Conservation (phyloP, 1,139 yeast genomes). For the Lodderomyces oxycetoniae region DNA sequence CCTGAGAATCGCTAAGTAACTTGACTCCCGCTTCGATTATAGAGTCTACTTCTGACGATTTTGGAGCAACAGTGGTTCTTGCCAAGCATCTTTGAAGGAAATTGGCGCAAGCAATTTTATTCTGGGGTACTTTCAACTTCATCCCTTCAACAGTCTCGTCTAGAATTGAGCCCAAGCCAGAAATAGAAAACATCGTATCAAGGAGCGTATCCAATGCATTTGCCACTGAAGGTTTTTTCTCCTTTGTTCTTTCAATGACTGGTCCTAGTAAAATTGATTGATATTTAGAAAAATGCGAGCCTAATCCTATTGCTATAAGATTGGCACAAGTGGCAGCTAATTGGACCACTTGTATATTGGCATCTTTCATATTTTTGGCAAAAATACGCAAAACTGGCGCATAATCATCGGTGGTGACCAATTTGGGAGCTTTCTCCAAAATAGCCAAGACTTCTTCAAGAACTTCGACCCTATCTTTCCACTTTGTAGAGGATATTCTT, state of each 20-base stretch:
- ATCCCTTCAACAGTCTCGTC: constrained; percentile 58
- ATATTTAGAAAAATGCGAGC: constrained; percentile 49
- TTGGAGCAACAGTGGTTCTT: constrained; percentile 47
- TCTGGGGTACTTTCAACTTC: constrained; percentile 80
- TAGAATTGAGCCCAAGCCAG: constrained; percentile 52
- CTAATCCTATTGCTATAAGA: constrained; percentile 62
- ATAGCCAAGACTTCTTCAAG: constrained; percentile 61
- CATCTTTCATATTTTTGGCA: constrained; percentile 80
- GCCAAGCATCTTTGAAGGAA: constrained; percentile 64
- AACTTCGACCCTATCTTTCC: constrained; percentile 92
- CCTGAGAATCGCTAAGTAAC: constrained; percentile 75
- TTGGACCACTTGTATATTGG: constrained; percentile 83
- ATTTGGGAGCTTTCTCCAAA: constrained; percentile 47
- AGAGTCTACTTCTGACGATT: constrained; percentile 47
- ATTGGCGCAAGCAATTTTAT: constrained; percentile 64
- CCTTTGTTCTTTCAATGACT: constrained; percentile 78
- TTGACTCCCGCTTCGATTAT: constrained; percentile 56
- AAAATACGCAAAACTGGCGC: constrained; percentile 53
- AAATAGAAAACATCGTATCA: constrained; percentile 53
- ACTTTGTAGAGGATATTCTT: constrained; percentile 58
- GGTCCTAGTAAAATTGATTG: constrained; percentile 53
- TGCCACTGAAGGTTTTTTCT: constrained; percentile 72
- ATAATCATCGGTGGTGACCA: constrained; percentile 49
- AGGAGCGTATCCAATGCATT: constrained; percentile 65
- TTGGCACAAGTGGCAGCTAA: constrained; percentile 70